Evolutionary conservation across 2,329 filamentous ascomycete species (phyloP).

Genomic region (Colletotrichum agaves): DNA sequence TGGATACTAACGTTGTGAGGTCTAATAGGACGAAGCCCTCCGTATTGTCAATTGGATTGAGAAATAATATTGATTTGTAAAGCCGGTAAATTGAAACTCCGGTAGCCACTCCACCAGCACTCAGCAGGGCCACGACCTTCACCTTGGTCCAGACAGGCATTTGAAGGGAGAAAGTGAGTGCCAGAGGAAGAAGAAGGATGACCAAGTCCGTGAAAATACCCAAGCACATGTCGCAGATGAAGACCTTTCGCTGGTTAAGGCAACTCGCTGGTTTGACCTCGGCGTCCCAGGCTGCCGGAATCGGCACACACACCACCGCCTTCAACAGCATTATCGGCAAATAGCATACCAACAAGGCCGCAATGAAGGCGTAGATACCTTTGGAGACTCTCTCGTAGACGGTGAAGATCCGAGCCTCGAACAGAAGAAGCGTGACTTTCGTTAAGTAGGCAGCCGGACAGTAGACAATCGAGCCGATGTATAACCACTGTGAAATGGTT

Average conservation of each 20-base stretch:
- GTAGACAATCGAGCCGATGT: conserved; percentile 43
- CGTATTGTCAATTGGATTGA: neutral
- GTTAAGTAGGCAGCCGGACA: conserved; percentile 43
- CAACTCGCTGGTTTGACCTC: conserved; percentile 40
- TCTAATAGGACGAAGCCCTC: conserved; percentile 10
- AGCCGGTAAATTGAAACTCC: conserved; percentile 43
- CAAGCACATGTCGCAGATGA: conserved; percentile 45
- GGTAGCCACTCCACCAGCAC: conserved; percentile 43
- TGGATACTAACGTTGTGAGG: conserved; percentile 14
- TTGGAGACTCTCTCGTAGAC: conserved; percentile 39
- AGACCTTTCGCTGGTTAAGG: conserved; percentile 42
- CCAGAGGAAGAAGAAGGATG: conserved; percentile 47
- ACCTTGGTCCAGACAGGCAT: conserved; percentile 44
- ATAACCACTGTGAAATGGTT: conserved; percentile 40
- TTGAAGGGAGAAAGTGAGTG: conserved; percentile 44
- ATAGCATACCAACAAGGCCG: conserved; percentile 41
- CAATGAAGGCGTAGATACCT: conserved; percentile 43
- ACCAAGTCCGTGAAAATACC: conserved; percentile 47
- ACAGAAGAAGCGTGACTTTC: conserved; percentile 44
- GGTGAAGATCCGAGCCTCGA: conserved; percentile 46
- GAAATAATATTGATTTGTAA: neutral
- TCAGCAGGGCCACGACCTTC: conserved; percentile 45
- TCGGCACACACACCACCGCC: conserved; percentile 39
- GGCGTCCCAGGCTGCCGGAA: conserved; percentile 40
- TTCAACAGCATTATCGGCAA: conserved; percentile 43